phyloP scores from a whole-genome alignment of 768 basidiomycete species.

The Leucocoprinus sp. region DNA sequence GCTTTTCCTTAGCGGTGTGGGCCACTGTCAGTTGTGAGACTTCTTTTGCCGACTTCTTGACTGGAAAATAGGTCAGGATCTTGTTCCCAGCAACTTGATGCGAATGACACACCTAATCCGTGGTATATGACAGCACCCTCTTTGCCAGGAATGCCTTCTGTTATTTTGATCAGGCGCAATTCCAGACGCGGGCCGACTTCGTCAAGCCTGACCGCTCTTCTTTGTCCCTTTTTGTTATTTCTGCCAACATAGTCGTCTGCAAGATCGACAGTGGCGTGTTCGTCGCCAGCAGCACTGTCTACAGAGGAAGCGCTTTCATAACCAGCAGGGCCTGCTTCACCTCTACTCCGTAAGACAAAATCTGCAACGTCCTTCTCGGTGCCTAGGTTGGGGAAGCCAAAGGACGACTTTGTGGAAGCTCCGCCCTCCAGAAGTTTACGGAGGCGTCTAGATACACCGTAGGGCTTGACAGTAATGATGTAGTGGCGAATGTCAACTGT shows the following conservation, averaged over 20 bases:
- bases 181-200: slow-evolving; percentile 97
- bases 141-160: slow-evolving; percentile 88
- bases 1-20: slow-evolving; percentile 69
- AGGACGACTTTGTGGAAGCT: slow-evolving; percentile 23
- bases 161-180: slow-evolving; percentile 84
- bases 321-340: slow-evolving; percentile 53
- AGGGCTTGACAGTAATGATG: slow-evolving; percentile 89
- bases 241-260: slow-evolving; percentile 93
- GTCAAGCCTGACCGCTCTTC: slow-evolving; percentile 84
- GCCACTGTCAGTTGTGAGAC: slow-evolving; percentile 56
- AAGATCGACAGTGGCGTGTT: slow-evolving; percentile 73
- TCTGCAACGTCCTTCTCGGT: slow-evolving; percentile 94
- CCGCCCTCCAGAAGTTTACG: slow-evolving; percentile 74
- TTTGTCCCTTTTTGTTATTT: slow-evolving; percentile 87
- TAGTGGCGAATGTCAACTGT: slow-evolving; percentile 93
- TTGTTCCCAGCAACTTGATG: not conserved
- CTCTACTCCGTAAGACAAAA: slow-evolving; percentile 72
- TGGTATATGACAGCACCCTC: slow-evolving; percentile 93
- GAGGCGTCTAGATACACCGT: slow-evolving; percentile 89
- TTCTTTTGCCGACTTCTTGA: slow-evolving; percentile 84
- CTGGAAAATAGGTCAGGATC: slow-evolving; percentile 31
- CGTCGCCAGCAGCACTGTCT: slow-evolving; percentile 79
- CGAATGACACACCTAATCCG: slow-evolving; percentile 65
- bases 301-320: slow-evolving; percentile 80
- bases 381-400: slow-evolving; percentile 65